Base-by-base conservation (phyloP, 2,329 filamentous ascomycete species). In the Claviceps spartinae region DNA sequence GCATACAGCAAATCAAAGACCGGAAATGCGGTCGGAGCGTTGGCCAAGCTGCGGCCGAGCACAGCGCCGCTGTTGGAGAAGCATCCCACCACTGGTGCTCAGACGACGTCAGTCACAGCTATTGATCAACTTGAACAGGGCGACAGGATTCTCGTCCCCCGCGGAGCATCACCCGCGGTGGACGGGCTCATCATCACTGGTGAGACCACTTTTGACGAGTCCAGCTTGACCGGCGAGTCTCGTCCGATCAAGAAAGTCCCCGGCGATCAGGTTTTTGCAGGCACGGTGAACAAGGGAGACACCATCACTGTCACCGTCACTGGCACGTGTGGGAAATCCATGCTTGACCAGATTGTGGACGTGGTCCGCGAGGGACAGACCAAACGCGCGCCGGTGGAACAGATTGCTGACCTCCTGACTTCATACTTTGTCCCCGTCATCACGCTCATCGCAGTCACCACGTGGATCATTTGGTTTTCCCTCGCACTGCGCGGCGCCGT, bases 1-100 rank as follows among this genome's bases (percentile, higher is more conserved):
- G 83, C 87, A 1, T 94, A 93, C 70, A 95, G 86, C 74, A 95
- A 95, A 67, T 85, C 88, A 0, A 91, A 85, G 61, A 88, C 90
- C 0, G 89, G 89, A 1, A 86, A 94, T 64, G 90, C 90, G 0
- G 85, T 96, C 2, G 81, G 86, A 37, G 82, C 85, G 55, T 72
- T 96, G 4, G 83, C 84, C 2, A 88, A 85, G 55, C 74, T 96
- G 36, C 78, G 87, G 16, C 89, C 90, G 0, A 82, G 78, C 0
- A 85, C 86, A 50, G 89, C 90, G 1, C 71, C 86, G 3, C 72
- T 96, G 11, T 70, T 93, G 3, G 75, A 77, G 52, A 62, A 72
- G 42, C 64, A 67, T 44, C 63, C 62, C 2, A 55, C 62, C 1
- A 57, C 57, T 3, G 62, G 22, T 26, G 49, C 60, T 1, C 69